Evolutionary conservation across 169 alveolate species (phyloP), one percentile per base, ranked within the genome.

Genomic region (Pseudocohnilembus persalinus): DNA sequence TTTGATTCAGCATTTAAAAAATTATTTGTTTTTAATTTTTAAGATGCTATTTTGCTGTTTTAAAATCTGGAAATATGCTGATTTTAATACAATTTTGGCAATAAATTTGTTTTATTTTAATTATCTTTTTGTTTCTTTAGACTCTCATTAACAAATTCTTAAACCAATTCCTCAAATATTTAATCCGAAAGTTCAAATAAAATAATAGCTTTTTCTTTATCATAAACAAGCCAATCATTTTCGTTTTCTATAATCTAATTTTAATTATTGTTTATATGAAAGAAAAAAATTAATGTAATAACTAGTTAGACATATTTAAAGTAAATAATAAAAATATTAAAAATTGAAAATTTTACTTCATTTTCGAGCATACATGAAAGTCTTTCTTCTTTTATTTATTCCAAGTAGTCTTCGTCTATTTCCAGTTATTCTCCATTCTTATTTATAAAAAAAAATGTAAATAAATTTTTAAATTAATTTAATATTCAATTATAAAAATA

Each of bases 351-450:
- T 74, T 29, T 77, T 85, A 85, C 89, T 74, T 85, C 89, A 85
- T 85, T 77, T 85, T 85, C 89, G 26, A 85, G 83, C 89, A 85
- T 85, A 78, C 79, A 25, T 27, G 82, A 74, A 26, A 85, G 68
- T 85, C 89, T 78, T 30, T 85, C 89, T 73, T 85, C 89, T 73
- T 85, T 85, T 11, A 85, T 85, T 85, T 79, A 79, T 16, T 85
- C 79, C 25, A 85, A 64, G 29, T 85, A 85, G 0, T 85, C 89
- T 77, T 85, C 89, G 27, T 85, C 89, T 73, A 85, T 85, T 73
- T 77, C 76, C 28, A 85, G 73, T 27, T 78, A 72, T 74, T 85
- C 89, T 27, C 89, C 89, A 32, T 74, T 73, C 68, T 49, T 11
- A 49, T 49, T 49, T n/a, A n/a, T n/a, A n/a, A n/a, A n/a, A n/a